Evolutionary conservation across 306 rosid genomes (phyloP).

Genomic region (Cucumis sativus): DNA sequence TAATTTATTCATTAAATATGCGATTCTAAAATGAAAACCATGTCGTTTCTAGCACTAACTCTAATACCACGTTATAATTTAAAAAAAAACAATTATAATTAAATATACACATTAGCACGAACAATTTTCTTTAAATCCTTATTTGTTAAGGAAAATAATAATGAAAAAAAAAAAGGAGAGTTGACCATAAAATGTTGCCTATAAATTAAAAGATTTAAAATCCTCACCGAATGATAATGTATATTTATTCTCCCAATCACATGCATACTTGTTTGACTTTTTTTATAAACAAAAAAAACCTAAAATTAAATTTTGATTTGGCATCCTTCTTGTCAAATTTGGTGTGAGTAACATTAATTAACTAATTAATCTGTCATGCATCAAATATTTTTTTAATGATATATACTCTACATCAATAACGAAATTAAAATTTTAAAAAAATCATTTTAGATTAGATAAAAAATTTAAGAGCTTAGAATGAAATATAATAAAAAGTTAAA

Average conservation of each 20-base stretch:
- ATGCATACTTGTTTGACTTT: not conserved
- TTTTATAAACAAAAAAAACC: not conserved
- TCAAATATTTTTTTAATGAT: not conserved
- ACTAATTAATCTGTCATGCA: not conserved
- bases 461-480: too few relatives aligned
- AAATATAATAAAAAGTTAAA: too few relatives aligned
- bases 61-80: too few relatives aligned
- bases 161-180: not conserved
- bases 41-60: not conserved
- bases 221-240: not conserved
- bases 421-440: too few relatives aligned
- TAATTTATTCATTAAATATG: not conserved
- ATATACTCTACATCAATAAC: too few relatives aligned
- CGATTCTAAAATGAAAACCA: not conserved
- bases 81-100: too few relatives aligned
- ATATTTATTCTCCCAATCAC: not conserved
- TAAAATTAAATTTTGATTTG: not conserved
- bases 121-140: too few relatives aligned
- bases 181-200: not conserved
- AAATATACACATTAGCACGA: too few relatives aligned
- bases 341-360: not conserved
- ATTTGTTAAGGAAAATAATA: too few relatives aligned
- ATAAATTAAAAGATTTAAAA: not conserved
- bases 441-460: too few relatives aligned
- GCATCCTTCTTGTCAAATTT: not conserved